phyloP scores from a whole-genome alignment of 176 grass and related monocot species.

The Poa annua region DNA sequence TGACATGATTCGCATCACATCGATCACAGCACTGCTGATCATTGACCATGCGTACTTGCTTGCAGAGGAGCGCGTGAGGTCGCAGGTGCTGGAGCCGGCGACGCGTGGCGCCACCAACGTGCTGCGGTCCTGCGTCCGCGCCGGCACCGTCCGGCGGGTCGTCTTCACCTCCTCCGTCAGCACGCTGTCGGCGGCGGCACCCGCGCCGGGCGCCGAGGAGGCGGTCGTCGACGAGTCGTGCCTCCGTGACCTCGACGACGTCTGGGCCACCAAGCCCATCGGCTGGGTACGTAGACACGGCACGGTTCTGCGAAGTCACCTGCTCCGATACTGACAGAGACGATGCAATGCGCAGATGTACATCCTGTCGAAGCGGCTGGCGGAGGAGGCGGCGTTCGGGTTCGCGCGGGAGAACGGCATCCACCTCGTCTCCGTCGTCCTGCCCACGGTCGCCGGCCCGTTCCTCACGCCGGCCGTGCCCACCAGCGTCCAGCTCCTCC shows the following conservation, averaged over 20 bases:
- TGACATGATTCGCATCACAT: not conserved
- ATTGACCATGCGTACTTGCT: not conserved
- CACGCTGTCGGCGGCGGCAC: slow-evolving; percentile 60
- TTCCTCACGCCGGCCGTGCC: slow-evolving; percentile 79
- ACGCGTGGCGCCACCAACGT: slow-evolving; percentile 69
- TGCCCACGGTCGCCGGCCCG: slow-evolving; percentile 76
- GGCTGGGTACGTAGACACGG: slow-evolving; percentile 61
- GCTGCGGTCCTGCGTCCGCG: slow-evolving; percentile 61
- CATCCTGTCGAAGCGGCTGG: slow-evolving; percentile 74
- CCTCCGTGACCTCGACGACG: slow-evolving; percentile 32
- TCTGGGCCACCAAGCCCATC: slow-evolving; percentile 70
- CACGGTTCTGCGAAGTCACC: too few species aligned
- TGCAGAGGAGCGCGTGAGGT: slow-evolving; percentile 67
- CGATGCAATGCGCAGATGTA: slow-evolving; percentile 47
- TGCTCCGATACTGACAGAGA: not conserved
- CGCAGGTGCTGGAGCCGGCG: slow-evolving; percentile 65
- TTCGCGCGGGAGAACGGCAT: slow-evolving; percentile 72
- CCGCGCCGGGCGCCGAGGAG: slow-evolving; percentile 18
- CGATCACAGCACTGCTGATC: not conserved
- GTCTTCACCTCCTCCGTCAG: slow-evolving; percentile 93
- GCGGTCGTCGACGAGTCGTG: slow-evolving; percentile 74
- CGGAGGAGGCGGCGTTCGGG: slow-evolving; percentile 71
- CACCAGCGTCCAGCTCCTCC: slow-evolving; percentile 71
- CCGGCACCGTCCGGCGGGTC: slow-evolving; percentile 59
- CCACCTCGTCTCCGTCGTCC: slow-evolving; percentile 60